phyloP scores from a whole-genome alignment of 148 eudicot genomes.

The Rhododendron henanense region DNA sequence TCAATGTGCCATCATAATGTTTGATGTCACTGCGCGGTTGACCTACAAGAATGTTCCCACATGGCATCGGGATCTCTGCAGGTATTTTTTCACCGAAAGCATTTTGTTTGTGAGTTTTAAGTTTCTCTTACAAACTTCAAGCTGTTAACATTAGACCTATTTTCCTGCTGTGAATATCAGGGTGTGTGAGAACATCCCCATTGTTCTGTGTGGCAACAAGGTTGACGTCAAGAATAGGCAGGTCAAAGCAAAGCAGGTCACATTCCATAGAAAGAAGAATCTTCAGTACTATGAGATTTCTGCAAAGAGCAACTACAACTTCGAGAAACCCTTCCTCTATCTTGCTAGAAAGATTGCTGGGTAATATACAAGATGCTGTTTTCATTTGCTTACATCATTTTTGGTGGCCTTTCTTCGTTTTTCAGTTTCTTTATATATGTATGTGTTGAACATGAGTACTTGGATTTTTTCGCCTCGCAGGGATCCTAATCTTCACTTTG shows the following conservation, averaged over 20 bases:
- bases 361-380: neutral
- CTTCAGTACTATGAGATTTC: slow-evolving; percentile 33
- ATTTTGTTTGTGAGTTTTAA: neutral
- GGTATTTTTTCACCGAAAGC: neutral
- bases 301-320: slow-evolving; percentile 34
- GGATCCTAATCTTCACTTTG: slow-evolving; percentile 25
- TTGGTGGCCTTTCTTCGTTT: neutral
- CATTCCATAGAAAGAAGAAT: slow-evolving; percentile 27
- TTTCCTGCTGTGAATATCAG: slow-evolving; percentile 8
- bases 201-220: slow-evolving; percentile 28
- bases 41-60: slow-evolving; percentile 29
- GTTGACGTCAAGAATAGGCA: slow-evolving; percentile 29
- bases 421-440: neutral
- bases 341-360: slow-evolving; percentile 27
- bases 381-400: neutral
- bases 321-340: slow-evolving; percentile 27
- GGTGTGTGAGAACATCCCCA: slow-evolving; percentile 32
- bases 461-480: slow-evolving; percentile 7
- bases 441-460: neutral
- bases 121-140: neutral
- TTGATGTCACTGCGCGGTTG: slow-evolving; percentile 26
- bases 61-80: slow-evolving; percentile 30
- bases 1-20: slow-evolving; percentile 30
- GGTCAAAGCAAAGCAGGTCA: slow-evolving; percentile 27
- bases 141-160: neutral